phyloP scores from a whole-genome alignment of 805 yeast genomes.

The Candida pseudoglaebosa region DNA sequence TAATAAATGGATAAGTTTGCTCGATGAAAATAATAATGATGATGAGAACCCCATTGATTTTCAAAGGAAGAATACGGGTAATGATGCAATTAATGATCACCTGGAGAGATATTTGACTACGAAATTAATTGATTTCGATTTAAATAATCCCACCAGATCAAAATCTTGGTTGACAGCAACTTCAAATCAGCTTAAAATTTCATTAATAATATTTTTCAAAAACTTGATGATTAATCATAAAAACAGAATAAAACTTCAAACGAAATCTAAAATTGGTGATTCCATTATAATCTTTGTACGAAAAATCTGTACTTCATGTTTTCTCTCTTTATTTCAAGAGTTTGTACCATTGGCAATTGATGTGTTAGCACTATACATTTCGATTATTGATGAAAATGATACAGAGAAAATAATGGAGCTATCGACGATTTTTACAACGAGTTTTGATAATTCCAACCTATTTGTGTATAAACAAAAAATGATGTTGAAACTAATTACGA shows the following conservation, averaged over 20 bases:
- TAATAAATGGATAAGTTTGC: background rate
- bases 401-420: slow-evolving; percentile 1
- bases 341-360: slow-evolving; percentile 29
- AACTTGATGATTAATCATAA: slow-evolving; percentile 19
- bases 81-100: no score
- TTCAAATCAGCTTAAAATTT: slow-evolving; percentile 32
- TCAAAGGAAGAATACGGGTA: no score
- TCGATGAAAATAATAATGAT: background rate
- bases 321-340: slow-evolving; percentile 28
- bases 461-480: slow-evolving; percentile 6
- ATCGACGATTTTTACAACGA: background rate
- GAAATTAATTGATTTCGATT: no score
- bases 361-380: slow-evolving; percentile 19
- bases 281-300: slow-evolving; percentile 21
- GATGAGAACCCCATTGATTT: slow-evolving; percentile 5
- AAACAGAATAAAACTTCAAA: slow-evolving; percentile 17
- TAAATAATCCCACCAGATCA: slow-evolving; percentile 11
- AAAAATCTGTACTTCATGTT: slow-evolving; percentile 21
- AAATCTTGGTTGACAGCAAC: slow-evolving; percentile 37
- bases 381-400: background rate
- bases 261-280: slow-evolving; percentile 20
- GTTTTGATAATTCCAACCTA: slow-evolving; percentile 1
- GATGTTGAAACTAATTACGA: slow-evolving; percentile 12
- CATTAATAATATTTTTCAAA: slow-evolving; percentile 30
- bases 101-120: background rate